These are phyloP conservation scores for Colletotrichum noveboracense DNA, from an alignment of 2,329 filamentous ascomycete genomes.

Conservation along the genomic window DNA sequence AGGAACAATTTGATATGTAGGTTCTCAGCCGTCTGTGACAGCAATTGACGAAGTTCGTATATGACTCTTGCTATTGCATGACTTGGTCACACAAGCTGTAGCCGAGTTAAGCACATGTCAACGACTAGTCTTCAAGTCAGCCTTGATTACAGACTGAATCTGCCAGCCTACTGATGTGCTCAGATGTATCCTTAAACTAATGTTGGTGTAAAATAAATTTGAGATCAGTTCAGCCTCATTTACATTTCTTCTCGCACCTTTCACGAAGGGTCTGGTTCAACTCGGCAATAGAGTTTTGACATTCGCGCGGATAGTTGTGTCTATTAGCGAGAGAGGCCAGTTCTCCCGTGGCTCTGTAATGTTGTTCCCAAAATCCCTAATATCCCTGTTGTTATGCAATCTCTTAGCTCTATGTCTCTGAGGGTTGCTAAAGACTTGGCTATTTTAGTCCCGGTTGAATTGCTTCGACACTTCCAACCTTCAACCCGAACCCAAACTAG, in stretches of 20 bases:
- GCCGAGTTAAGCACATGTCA: background rate
- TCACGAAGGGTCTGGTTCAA: fast-evolving
- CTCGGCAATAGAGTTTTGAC: background rate
- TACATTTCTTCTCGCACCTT: fast-evolving
- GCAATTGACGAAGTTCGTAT: background rate
- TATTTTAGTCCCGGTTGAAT: no score
- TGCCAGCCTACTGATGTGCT: background rate
- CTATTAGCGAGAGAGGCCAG: no score
- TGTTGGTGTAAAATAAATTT: background rate
- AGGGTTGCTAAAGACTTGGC: no score
- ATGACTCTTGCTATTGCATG: background rate
- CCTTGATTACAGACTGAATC: background rate
- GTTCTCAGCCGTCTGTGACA: no score
- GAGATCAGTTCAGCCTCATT: fast-evolving
- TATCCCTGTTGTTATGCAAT: fast-evolving
- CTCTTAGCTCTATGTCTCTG: background rate
- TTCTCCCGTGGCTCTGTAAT: no score
- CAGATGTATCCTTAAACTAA: background rate
- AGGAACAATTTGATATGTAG: no score
- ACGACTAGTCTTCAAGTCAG: background rate
- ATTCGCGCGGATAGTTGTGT: background rate
- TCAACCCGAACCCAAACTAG: no score
- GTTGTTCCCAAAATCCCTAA: background rate
- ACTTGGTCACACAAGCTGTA: background rate
- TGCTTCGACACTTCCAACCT: no score